phyloP scores from a whole-genome alignment of 1,284 basidiomycete species.

The Ganoderma lucidum region DNA sequence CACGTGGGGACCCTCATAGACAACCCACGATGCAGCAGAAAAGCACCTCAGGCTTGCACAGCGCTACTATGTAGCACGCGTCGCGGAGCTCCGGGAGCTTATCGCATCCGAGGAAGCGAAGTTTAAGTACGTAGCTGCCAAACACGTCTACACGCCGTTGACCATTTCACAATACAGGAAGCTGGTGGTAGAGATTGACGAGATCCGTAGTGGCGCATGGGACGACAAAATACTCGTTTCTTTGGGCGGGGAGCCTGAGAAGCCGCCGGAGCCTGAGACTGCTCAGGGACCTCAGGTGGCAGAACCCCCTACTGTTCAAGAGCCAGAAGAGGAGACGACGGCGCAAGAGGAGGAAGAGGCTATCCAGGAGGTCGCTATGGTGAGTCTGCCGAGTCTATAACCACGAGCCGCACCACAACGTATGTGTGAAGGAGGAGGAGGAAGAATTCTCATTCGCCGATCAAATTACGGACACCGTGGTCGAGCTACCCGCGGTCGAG shows the following conservation, averaged over 20 bases:
- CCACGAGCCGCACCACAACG: neutral
- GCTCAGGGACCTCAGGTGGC: slow-evolving; percentile 8
- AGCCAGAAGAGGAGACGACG: slow-evolving; percentile 2
- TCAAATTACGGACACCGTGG: neutral
- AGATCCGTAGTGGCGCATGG: slow-evolving; percentile 75
- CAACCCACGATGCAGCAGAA: slow-evolving; percentile 20
- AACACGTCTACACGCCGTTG: neutral
- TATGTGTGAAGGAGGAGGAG: slow-evolving; percentile 2
- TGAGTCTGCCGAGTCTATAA: neutral
- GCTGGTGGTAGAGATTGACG: slow-evolving; percentile 74
- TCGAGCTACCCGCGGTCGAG: slow-evolving; percentile 1
- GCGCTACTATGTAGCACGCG: slow-evolving; percentile 73
- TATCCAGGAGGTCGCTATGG: neutral
- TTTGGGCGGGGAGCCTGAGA: slow-evolving; percentile 42
- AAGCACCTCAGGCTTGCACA: slow-evolving; percentile 74
- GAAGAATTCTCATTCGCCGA: neutral
- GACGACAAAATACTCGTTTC: slow-evolving; percentile 61
- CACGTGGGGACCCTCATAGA: neutral
- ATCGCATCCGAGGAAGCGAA: slow-evolving; percentile 77
- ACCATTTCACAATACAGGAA: slow-evolving; percentile 31
- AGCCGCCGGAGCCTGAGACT: slow-evolving; percentile 6
- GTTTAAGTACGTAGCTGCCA: slow-evolving; percentile 68
- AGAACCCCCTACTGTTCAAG: neutral
- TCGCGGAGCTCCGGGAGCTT: slow-evolving; percentile 72
- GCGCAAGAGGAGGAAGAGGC: slow-evolving; percentile 8